These are phyloP conservation scores for Hypsizygus ulmarius DNA, from an alignment of 1,284 basidiomycete genomes.

Conservation along the genomic window DNA sequence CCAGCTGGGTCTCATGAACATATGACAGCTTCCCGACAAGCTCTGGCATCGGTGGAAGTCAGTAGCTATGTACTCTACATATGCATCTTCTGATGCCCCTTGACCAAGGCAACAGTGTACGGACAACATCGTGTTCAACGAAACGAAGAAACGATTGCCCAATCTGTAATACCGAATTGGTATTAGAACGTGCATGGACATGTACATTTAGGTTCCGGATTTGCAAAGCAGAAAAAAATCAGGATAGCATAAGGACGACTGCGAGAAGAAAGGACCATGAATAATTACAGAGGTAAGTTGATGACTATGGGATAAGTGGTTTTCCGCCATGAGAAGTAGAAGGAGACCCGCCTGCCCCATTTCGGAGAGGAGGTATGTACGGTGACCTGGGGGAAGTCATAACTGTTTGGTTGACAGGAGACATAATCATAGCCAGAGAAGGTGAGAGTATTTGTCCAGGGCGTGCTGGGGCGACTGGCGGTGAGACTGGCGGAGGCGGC, in stretches of 20 bases:
- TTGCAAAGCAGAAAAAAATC: too few species aligned
- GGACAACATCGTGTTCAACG: too few species aligned
- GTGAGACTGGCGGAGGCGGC: conserved; percentile 19
- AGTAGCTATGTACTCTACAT: too few species aligned
- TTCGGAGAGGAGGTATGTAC: conserved; percentile 21
- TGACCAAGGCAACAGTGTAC: too few species aligned
- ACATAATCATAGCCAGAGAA: conserved; percentile 32
- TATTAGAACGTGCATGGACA: too few species aligned
- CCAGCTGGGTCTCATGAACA: conserved; percentile 15
- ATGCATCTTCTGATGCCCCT: too few species aligned
- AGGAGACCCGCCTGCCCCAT: conserved; percentile 19
- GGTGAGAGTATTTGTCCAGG: conserved; percentile 37
- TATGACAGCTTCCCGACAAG: conserved; percentile 1
- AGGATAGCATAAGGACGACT: conserved; percentile 4
- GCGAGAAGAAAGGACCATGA: background rate
- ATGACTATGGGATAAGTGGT: conserved; percentile 18
- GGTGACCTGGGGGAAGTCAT: conserved; percentile 22
- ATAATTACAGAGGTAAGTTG: background rate
- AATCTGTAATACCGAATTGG: too few species aligned
- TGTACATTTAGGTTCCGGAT: too few species aligned
- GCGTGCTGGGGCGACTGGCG: conserved; percentile 26
- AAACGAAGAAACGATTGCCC: too few species aligned
- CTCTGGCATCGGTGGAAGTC: too few species aligned
- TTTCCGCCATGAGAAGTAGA: conserved; percentile 17
- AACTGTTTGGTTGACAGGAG: conserved; percentile 26